Conservation (phyloP, 1,139 yeast genomes). For the Meyerozyma athensensis region DNA sequence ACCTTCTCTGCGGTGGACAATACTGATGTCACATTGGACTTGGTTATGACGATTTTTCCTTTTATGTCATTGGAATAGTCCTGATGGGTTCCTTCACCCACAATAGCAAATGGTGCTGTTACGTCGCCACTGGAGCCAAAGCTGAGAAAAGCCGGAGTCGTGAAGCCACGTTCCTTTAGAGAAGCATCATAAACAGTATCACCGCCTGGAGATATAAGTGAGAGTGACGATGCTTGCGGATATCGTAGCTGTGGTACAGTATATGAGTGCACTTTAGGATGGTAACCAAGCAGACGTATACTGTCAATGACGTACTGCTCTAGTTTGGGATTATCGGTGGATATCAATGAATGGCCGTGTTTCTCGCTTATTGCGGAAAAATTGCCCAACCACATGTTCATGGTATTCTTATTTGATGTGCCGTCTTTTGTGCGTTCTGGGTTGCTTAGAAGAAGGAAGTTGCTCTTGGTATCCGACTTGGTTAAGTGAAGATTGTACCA, state of each 20-base stretch:
- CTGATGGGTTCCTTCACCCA: constrained; percentile 25
- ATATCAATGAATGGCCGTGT: not conserved
- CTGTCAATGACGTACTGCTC: not conserved
- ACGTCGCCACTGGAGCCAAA: constrained; percentile 28
- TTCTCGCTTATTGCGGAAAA: constrained; percentile 1
- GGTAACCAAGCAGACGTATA: constrained; percentile 3
- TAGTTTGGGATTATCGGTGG: constrained; percentile 3
- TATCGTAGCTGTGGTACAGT: constrained; percentile 16
- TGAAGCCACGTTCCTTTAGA: constrained; percentile 22
- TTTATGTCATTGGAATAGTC: constrained; percentile 25
- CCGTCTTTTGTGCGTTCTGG: constrained; percentile 5
- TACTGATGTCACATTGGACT: constrained; percentile 12
- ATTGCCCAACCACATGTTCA: constrained; percentile 2
- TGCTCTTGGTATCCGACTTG: constrained; percentile 11
- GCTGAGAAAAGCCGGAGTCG: constrained; percentile 36
- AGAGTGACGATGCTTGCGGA: constrained; percentile 24
- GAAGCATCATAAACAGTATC: constrained; percentile 23
- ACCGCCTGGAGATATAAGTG: constrained; percentile 20
- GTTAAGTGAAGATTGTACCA: constrained; percentile 14
- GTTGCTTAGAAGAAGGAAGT: constrained; percentile 9
- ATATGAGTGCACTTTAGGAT: constrained; percentile 12
- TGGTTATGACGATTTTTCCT: constrained; percentile 30
- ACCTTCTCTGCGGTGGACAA: constrained; percentile 22
- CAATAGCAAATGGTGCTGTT: constrained; percentile 25
- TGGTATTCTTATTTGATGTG: not conserved